phyloP scores from a whole-genome alignment of 1,284 basidiomycete genomes.

The Gomphus bonarii region DNA sequence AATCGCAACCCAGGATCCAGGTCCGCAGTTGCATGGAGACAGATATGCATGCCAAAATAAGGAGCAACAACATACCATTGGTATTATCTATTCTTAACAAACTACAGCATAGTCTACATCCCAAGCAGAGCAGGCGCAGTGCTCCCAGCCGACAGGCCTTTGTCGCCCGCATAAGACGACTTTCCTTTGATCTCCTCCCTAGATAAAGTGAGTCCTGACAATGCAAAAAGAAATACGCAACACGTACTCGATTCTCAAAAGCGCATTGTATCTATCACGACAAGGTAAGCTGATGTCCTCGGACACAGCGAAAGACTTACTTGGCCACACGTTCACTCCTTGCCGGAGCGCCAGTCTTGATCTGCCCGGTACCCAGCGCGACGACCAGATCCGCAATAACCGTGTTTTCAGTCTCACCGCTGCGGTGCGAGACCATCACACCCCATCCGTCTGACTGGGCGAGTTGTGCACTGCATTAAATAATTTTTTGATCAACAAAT shows the following conservation, averaged over 20 bases:
- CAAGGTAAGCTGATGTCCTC: conserved; percentile 13
- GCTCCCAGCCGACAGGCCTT: conserved; percentile 71
- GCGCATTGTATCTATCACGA: conserved; percentile 51
- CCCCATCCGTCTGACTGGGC: conserved; percentile 96
- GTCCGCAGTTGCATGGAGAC: not conserved
- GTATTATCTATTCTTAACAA: not conserved
- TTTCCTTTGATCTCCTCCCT: conserved; percentile 71
- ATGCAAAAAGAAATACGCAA: not conserved
- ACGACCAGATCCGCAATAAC: conserved; percentile 96
- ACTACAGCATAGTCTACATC: conserved; percentile 31
- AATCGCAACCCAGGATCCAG: not conserved
- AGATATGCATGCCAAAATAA: not conserved
- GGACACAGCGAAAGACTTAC: conserved; percentile 23
- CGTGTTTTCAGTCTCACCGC: conserved; percentile 93
- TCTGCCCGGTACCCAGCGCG: conserved; percentile 88
- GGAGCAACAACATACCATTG: not conserved
- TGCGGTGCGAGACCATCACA: conserved; percentile 99
- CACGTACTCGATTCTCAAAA: conserved; percentile 83
- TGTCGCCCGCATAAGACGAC: conserved; percentile 66
- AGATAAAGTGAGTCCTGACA: conserved; percentile 15
- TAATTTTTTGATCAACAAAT: not conserved
- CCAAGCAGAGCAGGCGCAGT: conserved; percentile 65
- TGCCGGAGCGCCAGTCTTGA: conserved; percentile 97
- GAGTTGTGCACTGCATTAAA: conserved; percentile 72
- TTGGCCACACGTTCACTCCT: conserved; percentile 92